Evolutionary conservation across 768 basidiomycete genomes (phyloP), one percentile per base, ranked within the genome.

Genomic region (Suillus placidus): DNA sequence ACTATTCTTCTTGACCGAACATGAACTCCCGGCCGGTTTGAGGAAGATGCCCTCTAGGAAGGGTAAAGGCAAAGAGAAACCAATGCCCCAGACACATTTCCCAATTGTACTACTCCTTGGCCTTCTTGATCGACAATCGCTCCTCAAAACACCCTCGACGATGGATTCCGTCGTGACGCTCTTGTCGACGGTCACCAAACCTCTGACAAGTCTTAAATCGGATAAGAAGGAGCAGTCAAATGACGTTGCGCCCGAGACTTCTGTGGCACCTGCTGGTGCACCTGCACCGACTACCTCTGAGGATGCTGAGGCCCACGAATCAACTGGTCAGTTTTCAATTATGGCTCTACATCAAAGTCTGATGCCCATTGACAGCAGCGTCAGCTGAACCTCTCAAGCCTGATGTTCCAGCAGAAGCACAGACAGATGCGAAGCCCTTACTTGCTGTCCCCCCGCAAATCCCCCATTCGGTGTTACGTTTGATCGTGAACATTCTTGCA

Each of bases 401-500:
- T 42, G 72, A 74, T 35, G 68, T 66, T 40, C 16, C 60, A 0
- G 65, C 63, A 3, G 73, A 74, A 54, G 34, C 20, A 1, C 73
- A 71, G 35, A 55, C 70, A 6, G 78, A 81, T 61, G 80, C 81
- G 64, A 82, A 81, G 64, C 74, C 81, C n/a, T 75, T 92, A 16
- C 79, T 94, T 16, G 82, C 89, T 13, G 86, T 84, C 61, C 88
- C 93, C 20, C 97, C 97, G 14, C 88, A 90, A 68, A 90, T 99
- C 65, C 94, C 96, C 8, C 87, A 92, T 61, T 76, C 87, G 4
- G 89, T 92, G n/a, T 83, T 99, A 32, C 89, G 93, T 43, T 86
- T 95, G 43, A 94, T 99, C 66, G 95, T 97, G 74, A 99, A 99
- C 77, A 95, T 99, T 70, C 82, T 99, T 68, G 98, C 97, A n/a